phyloP scores from a whole-genome alignment of 164 flowering plant species.

The Euptelea pleiosperma region DNA sequence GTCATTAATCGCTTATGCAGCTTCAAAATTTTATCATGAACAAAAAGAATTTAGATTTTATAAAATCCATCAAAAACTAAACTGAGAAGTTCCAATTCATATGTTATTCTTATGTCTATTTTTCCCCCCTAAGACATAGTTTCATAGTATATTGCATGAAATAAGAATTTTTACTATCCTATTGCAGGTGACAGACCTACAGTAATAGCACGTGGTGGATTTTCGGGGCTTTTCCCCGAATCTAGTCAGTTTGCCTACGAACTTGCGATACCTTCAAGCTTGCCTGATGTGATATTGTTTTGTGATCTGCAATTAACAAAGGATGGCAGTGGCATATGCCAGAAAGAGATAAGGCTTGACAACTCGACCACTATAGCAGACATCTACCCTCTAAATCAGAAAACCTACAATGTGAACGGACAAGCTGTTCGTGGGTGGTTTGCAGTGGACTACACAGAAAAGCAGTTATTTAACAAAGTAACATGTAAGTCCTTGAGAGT shows the following conservation, averaged over 20 bases:
- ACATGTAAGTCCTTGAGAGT: constrained; percentile 46
- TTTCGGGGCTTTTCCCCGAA: constrained; percentile 77
- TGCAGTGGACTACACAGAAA: constrained; percentile 42
- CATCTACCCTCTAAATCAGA: constrained; percentile 35
- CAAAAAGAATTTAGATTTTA: no score
- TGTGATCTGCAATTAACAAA: constrained; percentile 74
- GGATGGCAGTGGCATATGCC: constrained; percentile 63
- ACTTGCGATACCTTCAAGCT: constrained; percentile 29
- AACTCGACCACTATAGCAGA: constrained; percentile 51
- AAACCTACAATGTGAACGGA: constrained; percentile 60
- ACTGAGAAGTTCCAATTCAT: no score
- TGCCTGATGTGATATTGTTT: constrained; percentile 25
- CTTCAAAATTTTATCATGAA: no score
- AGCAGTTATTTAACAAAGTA: constrained; percentile 34
- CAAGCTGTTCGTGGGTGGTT: constrained; percentile 53
- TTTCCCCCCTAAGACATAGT: no score
- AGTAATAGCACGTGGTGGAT: constrained; percentile 71
- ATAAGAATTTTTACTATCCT: no score
- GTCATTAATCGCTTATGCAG: no score
- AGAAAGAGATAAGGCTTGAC: constrained; percentile 42
- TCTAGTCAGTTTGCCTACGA: constrained; percentile 44
- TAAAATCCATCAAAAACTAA: no score
- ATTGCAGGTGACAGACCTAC: constrained; percentile 53
- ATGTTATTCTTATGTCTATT: no score
- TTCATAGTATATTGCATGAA: no score